A percentile compares a stretch with the other conserved stretches of the same genome.
These are phyloP conservation scores for Aspergillus sclerotiicarbonarius DNA, from an alignment of 495 filamentous ascomycete genomes.

Conservation along the genomic window DNA sequence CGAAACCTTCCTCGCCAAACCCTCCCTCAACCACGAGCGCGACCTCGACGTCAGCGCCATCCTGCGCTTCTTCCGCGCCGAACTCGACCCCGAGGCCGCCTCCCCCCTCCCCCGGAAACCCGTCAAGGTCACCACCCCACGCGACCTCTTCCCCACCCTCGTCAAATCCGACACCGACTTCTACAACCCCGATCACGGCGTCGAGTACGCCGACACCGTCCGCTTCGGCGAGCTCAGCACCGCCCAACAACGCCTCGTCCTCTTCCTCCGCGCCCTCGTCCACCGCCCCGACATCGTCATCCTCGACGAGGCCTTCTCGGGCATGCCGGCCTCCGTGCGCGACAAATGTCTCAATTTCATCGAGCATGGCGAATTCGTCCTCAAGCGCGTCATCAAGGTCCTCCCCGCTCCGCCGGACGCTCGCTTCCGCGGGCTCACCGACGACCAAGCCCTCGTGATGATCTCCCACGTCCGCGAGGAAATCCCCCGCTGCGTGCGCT, in stretches of 20 bases:
- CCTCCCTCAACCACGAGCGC: conserved; percentile 55
- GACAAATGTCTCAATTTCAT: conserved; percentile 83
- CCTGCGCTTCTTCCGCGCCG: conserved; percentile 69
- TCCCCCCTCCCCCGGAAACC: conserved; percentile 10
- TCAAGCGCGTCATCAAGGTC: conserved; percentile 7
- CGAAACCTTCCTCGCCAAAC: conserved; percentile 75
- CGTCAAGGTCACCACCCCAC: conserved; percentile 6
- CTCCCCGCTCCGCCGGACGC: neutral
- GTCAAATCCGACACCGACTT: conserved; percentile 4
- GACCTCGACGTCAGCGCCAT: conserved; percentile 59
- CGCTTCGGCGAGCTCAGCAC: conserved; percentile 73
- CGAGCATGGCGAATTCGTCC: conserved; percentile 49
- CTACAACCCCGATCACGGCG: conserved; percentile 24
- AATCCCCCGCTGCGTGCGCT: conserved; percentile 72
- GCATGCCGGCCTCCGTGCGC: conserved; percentile 77
- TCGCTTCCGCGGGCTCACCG: conserved; percentile 42
- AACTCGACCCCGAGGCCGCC: conserved; percentile 58
- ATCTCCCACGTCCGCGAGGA: conserved; percentile 91
- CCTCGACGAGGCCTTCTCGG: conserved; percentile 89
- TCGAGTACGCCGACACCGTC: conserved; percentile 68
- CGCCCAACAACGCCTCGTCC: conserved; percentile 74
- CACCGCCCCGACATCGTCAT: conserved; percentile 84
- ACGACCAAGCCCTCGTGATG: conserved; percentile 74
- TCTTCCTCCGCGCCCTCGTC: conserved; percentile 83
- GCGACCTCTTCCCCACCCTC: conserved; percentile 12